Percentiles rank a stretch among this genome's conserved stretches.
Conservation (phyloP, 2,329 filamentous ascomycete genomes). For the Colletotrichum incanum region DNA sequence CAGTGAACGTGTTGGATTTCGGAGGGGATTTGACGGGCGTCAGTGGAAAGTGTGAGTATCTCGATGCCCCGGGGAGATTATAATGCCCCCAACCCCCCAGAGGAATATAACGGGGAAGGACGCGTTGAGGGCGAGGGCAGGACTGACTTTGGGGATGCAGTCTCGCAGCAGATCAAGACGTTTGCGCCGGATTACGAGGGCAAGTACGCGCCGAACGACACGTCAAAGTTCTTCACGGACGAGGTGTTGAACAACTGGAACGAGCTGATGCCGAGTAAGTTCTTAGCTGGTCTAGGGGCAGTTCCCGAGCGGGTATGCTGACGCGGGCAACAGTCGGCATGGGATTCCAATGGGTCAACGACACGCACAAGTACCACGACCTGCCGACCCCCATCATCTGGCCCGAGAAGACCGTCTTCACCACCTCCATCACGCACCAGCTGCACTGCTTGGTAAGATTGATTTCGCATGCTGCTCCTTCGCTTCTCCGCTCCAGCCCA, state of each 20-base stretch:
- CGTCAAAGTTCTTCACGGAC: slow-evolving; percentile 58
- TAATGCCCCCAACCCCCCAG: too few species aligned
- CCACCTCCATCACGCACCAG: slow-evolving; percentile 61
- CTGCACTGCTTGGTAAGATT: slow-evolving; percentile 58
- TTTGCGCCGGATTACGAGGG: slow-evolving; percentile 54
- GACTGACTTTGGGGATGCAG: slow-evolving; percentile 43
- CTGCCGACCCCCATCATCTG: slow-evolving; percentile 55
- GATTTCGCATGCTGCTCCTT: too few species aligned
- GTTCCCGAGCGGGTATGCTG: background rate
- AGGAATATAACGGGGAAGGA: too few species aligned
- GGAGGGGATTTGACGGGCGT: slow-evolving; percentile 56
- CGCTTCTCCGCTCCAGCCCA: background rate
- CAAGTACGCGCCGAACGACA: slow-evolving; percentile 56
- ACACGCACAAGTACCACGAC: slow-evolving; percentile 55
- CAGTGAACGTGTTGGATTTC: slow-evolving; percentile 51
- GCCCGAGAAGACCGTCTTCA: slow-evolving; percentile 56
- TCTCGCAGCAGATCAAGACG: slow-evolving; percentile 57
- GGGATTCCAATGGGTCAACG: slow-evolving; percentile 57
- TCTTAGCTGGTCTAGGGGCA: background rate
- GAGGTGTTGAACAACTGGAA: slow-evolving; percentile 56
- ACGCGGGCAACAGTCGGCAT: slow-evolving; percentile 50
- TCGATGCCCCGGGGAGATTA: background rate
- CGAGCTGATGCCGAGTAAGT: slow-evolving; percentile 55
- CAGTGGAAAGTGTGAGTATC: slow-evolving; percentile 49
- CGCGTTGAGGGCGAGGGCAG: background rate